These are phyloP conservation scores for Barbarea vulgaris DNA, from an alignment of 345 rosid species.

Conservation along the genomic window DNA sequence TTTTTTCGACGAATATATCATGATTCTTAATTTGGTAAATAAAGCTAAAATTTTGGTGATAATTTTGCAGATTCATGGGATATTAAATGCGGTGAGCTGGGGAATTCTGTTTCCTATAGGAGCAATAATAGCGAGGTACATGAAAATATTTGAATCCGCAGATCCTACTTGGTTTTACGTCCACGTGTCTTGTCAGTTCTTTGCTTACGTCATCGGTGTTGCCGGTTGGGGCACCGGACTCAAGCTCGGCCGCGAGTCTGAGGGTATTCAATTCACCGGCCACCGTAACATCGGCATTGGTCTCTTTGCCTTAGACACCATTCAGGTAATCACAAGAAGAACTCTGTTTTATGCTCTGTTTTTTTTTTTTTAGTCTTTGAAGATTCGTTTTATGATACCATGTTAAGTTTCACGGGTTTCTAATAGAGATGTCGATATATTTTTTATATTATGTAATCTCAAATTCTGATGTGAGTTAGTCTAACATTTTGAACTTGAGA, in stretches of 20 bases:
- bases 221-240: slow-evolving; percentile 94
- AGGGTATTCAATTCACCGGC: slow-evolving; percentile 37
- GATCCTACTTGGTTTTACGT: slow-evolving; percentile 93
- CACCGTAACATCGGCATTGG: slow-evolving; percentile 79
- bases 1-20: neutral
- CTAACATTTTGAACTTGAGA: neutral
- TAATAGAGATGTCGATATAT: no score
- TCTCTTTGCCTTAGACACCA: slow-evolving; percentile 66
- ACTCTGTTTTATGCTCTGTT: neutral
- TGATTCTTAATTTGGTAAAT: neutral
- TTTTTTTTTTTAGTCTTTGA: neutral
- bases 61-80: slow-evolving; percentile 77
- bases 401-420: neutral
- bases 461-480: no score
- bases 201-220: slow-evolving; percentile 76
- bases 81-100: slow-evolving; percentile 88
- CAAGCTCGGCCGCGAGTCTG: slow-evolving; percentile 76
- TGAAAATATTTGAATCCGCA: slow-evolving; percentile 66
- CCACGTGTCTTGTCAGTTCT: slow-evolving; percentile 68
- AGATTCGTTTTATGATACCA: neutral
- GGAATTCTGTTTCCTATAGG: slow-evolving; percentile 81
- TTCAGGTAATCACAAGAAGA: slow-evolving; percentile 57
- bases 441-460: no score
- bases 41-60: neutral
- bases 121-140: slow-evolving; percentile 66